phyloP scores from a whole-genome alignment of 495 filamentous ascomycete genomes.

The Lindgomyces ingoldianus region DNA sequence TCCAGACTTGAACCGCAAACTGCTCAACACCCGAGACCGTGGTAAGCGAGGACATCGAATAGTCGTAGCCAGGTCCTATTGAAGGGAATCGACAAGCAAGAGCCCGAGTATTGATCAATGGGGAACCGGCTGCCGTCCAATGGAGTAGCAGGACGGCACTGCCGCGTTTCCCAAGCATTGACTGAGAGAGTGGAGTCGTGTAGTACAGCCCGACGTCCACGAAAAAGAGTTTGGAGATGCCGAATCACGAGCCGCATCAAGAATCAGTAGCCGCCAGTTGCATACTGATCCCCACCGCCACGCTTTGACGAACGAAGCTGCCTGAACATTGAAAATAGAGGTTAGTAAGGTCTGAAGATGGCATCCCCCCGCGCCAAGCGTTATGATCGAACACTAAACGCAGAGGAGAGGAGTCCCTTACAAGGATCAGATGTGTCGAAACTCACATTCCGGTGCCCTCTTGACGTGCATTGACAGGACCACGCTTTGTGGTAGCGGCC shows the following conservation, averaged over 20 bases:
- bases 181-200: constrained; percentile 19
- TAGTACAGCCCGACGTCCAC: constrained; percentile 17
- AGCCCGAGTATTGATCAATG: constrained; percentile 32
- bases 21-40: constrained; percentile 22
- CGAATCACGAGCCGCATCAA: constrained; percentile 35
- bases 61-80: constrained; percentile 27
- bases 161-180: constrained; percentile 43
- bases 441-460: constrained; percentile 98
- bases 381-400: constrained; percentile 76
- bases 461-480: constrained; percentile 52
- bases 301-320: constrained; percentile 49
- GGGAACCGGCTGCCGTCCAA: constrained; percentile 32
- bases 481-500: constrained; percentile 45
- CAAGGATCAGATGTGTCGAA: constrained; percentile 78
- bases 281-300: constrained; percentile 42
- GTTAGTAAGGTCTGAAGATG: constrained; percentile 48
- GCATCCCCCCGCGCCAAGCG: constrained; percentile 73
- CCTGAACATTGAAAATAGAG: constrained; percentile 40
- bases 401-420: constrained; percentile 87
- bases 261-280: constrained; percentile 43
- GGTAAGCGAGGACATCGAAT: constrained; percentile 20
- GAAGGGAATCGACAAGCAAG: constrained; percentile 30
- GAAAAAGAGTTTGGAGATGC: constrained; percentile 35
- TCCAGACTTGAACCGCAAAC: constrained; percentile 15
- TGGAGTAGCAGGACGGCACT: constrained; percentile 35